Evolutionary conservation across 257 asterid species (phyloP).

Genomic region (Solanum pimpinellifolium): DNA sequence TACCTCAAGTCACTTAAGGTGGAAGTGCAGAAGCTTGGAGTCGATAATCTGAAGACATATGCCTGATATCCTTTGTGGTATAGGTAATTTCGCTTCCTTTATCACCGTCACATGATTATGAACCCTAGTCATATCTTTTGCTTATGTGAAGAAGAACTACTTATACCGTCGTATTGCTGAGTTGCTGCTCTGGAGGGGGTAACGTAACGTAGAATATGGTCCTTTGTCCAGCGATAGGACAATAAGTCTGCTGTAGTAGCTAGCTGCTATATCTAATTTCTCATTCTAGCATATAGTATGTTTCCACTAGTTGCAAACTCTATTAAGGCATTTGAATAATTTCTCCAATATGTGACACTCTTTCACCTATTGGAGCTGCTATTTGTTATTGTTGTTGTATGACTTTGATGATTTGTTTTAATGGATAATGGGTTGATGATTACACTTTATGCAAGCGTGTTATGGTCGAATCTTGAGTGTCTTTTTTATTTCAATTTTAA

Average conservation of each 20-base stretch:
- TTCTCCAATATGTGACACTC: not conserved
- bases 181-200: not conserved
- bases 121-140: not conserved
- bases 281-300: not conserved
- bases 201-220: not conserved
- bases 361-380: not conserved
- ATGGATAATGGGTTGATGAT: not conserved
- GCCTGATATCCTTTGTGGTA: not conserved
- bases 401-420: not conserved
- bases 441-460: conserved; percentile 1
- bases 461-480: not conserved
- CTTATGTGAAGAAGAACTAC: not conserved
- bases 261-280: not conserved
- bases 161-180: not conserved
- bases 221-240: not conserved
- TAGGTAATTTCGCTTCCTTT: not conserved
- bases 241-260: not conserved
- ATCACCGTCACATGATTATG: not conserved
- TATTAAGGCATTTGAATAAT: not conserved
- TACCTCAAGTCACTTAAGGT: conserved; percentile 69
- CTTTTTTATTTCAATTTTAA: not conserved
- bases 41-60: conserved; percentile 10
- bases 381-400: not conserved
- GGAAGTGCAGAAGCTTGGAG: conserved; percentile 63
- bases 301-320: not conserved